phyloP scores from a whole-genome alignment of 257 asterid species.

The Solanum pimpinellifolium region DNA sequence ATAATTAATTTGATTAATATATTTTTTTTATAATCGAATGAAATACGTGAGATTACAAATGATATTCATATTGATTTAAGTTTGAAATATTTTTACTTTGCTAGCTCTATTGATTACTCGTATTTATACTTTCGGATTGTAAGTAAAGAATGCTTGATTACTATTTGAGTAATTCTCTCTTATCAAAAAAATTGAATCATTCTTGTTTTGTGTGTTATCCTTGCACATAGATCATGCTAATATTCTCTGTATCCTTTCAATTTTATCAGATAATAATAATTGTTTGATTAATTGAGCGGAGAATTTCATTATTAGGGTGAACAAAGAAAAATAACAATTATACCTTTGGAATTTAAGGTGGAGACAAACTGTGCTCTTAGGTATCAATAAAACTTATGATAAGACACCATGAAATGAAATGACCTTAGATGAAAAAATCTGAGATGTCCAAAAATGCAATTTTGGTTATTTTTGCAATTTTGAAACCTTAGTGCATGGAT shows the following conservation, averaged over 20 bases:
- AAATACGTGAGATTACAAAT: no score
- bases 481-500: not conserved
- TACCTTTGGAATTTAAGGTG: not conserved
- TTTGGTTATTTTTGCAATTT: not conserved
- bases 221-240: rapidly evolving
- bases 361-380: not conserved
- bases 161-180: rapidly evolving
- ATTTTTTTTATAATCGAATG: no score
- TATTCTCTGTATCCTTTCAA: no score
- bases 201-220: no score
- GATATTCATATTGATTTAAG: no score
- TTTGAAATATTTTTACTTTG: no score
- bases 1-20: not conserved
- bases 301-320: not conserved
- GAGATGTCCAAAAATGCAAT: not conserved
- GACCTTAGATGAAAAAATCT: not conserved
- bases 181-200: no score
- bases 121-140: no score
- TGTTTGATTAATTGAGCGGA: not conserved
- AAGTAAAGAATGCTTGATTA: no score
- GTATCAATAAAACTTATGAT: not conserved
- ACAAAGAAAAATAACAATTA: not conserved
- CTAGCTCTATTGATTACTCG: no score
- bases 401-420: not conserved
- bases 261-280: not conserved